phyloP scores from a whole-genome alignment of 1,284 basidiomycete species.

The Microbotryum saponariae region DNA sequence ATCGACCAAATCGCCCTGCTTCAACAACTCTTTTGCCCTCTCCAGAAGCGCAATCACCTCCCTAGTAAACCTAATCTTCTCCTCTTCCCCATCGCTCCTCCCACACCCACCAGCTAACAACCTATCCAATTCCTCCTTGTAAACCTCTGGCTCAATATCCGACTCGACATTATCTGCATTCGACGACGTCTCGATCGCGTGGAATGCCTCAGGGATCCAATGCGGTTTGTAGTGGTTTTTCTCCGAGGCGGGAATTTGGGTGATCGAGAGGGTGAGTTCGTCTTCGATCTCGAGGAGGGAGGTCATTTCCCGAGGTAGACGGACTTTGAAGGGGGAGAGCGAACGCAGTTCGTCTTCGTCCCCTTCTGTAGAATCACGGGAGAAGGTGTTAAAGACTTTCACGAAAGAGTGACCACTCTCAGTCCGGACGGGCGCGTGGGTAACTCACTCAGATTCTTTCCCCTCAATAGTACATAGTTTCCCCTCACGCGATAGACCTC shows the following conservation, averaged over 20 bases:
- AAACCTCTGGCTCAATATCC: conserved; percentile 3
- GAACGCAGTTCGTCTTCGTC: background rate
- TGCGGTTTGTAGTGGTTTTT: background rate
- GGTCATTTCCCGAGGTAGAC: background rate
- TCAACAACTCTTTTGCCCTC: background rate
- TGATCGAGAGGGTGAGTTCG: background rate
- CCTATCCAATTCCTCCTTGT: background rate
- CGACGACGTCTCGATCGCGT: background rate
- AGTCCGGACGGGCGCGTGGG: too few species aligned
- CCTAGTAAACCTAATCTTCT: background rate
- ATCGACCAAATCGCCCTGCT: too few species aligned
- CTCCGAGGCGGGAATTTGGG: background rate
- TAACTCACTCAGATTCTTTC: background rate
- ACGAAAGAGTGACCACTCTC: too few species aligned
- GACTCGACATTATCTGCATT: background rate
- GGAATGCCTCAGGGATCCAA: background rate
- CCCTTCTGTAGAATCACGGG: background rate
- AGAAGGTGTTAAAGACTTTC: background rate
- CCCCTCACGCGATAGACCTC: conserved; percentile 1
- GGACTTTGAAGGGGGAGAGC: conserved; percentile 4
- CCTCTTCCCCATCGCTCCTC: background rate
- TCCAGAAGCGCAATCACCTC: background rate
- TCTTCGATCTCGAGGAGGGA: conserved; percentile 2
- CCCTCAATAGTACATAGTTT: background rate
- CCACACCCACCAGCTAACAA: background rate